Evolutionary conservation across 208 protist genomes (phyloP), one percentile per base, ranked within the genome.

Genomic region (Angomonas ambiguus): DNA sequence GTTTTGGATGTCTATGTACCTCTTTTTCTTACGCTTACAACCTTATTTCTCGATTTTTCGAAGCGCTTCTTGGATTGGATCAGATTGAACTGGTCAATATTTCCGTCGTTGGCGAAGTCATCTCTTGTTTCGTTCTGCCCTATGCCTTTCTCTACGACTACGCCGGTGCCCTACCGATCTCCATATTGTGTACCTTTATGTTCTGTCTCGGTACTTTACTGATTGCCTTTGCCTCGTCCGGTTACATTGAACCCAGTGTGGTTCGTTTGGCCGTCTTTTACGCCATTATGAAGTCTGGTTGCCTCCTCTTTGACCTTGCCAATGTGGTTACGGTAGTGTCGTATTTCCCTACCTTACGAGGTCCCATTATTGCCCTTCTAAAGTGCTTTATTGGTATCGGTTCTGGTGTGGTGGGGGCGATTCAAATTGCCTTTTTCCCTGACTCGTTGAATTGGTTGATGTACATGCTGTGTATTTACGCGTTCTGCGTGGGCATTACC

Each of bases 351-450:
- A 69, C 53, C 20, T 35, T 63, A 24, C 51, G 67, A 27, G 78
- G 78, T 2, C 38, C 71, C 20, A 69, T 84, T 38, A 75, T 84
- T 45, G 73, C 74, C 22, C 63, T 84, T 30, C 63, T 77, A 49
- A 84, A 84, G 61, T 70, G 62, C 20, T 79, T 77, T 67, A 65
- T 72, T 27, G 78, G 78, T 41, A 69, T 84, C 42, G 78, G 78
- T n/a, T 77, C 69, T 34, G 74, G 68, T 11, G 73, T 84, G 59
- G 18, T 84, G 25, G 78, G 74, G 31, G 53, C 65, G 2, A 77
- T 79, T 63, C 65, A 80, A 31, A 38, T 75, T 16, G 78, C 55
- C 18, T 84, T 75, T 59, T 83, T 83, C 41, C 22, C 8, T 27
- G 58, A 67, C 34, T 51, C 65, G 25, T 34, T 53, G 18, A 13